A percentile compares a stretch with the other conserved stretches of the same genome.
phyloP scores from a whole-genome alignment of 148 eudicot genomes.

The Polygonum maritimum region DNA sequence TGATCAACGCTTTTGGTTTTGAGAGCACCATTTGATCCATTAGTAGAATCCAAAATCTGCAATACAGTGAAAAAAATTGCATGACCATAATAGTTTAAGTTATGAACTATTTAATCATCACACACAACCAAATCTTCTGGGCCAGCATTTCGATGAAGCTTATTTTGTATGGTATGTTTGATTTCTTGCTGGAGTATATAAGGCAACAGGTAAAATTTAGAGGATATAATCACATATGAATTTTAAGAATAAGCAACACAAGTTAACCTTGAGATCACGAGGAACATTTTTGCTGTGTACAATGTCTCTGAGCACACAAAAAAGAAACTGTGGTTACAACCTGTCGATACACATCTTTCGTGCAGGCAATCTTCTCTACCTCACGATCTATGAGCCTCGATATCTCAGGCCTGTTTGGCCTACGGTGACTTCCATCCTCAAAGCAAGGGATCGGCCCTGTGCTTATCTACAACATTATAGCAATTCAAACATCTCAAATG shows the following conservation, averaged over 20 bases:
- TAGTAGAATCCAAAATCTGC: slow-evolving; percentile 57
- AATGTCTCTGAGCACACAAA: slow-evolving; percentile 44
- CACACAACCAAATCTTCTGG: slow-evolving; percentile 78
- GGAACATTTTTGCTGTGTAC: slow-evolving; percentile 91
- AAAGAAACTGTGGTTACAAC: slow-evolving; percentile 19
- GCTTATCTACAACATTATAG: slow-evolving; percentile 64
- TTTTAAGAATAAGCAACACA: neutral
- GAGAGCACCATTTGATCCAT: slow-evolving; percentile 25
- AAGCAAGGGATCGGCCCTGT: slow-evolving; percentile 93
- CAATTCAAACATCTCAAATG: neutral
- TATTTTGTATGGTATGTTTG: slow-evolving; percentile 98
- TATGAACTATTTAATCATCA: neutral
- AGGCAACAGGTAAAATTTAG: neutral
- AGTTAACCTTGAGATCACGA: slow-evolving; percentile 85
- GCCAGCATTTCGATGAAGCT: slow-evolving; percentile 97
- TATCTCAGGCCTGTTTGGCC: slow-evolving; percentile 95
- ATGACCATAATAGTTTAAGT: neutral
- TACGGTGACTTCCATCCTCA: slow-evolving; percentile 93
- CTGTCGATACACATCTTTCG: slow-evolving; percentile 68
- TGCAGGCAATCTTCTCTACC: slow-evolving; percentile 58
- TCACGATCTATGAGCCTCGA: slow-evolving; percentile 85
- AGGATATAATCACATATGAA: neutral
- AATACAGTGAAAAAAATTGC: slow-evolving; percentile 12
- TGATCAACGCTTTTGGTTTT: slow-evolving; percentile 30
- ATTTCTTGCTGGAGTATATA: slow-evolving; percentile 76